A percentile compares a stretch with the other conserved stretches of the same genome.
phyloP scores from a whole-genome alignment of 441 rosid species.

The Metrosideros polymorpha region DNA sequence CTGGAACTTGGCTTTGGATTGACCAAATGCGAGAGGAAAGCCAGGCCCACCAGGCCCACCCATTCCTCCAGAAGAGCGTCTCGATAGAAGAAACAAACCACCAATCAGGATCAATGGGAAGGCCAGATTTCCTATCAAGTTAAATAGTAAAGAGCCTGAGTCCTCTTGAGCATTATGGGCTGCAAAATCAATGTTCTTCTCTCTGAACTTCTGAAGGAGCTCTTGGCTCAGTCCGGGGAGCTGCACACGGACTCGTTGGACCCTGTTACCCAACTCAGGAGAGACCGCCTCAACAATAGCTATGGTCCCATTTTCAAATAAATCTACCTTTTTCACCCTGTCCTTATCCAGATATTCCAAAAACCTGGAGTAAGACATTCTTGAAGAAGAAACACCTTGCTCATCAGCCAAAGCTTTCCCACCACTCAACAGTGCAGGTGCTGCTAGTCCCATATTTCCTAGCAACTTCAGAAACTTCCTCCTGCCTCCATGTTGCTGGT shows the following conservation, averaged over 20 bases:
- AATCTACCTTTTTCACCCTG: slow-evolving; percentile 73
- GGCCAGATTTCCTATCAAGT: slow-evolving; percentile 84
- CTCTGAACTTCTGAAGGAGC: slow-evolving; percentile 88
- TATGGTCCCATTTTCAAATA: slow-evolving; percentile 89
- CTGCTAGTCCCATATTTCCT: slow-evolving; percentile 55
- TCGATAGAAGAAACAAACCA: slow-evolving; percentile 82
- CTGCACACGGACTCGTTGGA: slow-evolving; percentile 91
- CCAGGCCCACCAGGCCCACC: slow-evolving; percentile 99
- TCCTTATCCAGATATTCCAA: slow-evolving; percentile 91
- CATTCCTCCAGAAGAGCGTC: slow-evolving; percentile 90
- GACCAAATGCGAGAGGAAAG: slow-evolving; percentile 74
- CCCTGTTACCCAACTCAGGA: slow-evolving; percentile 85
- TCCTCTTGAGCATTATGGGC: slow-evolving; percentile 95
- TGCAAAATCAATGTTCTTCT: slow-evolving; percentile 85
- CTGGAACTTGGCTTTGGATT: slow-evolving; percentile 94
- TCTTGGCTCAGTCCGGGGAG: slow-evolving; percentile 90
- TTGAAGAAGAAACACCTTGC: slow-evolving; percentile 87
- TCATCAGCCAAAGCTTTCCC: slow-evolving; percentile 78
- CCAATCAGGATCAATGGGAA: slow-evolving; percentile 84
- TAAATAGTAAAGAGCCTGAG: slow-evolving; percentile 66
- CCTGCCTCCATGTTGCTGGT: slow-evolving; percentile 39
- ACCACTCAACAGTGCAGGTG: slow-evolving; percentile 41
- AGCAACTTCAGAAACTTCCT: slow-evolving; percentile 60
- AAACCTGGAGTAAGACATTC: slow-evolving; percentile 94
- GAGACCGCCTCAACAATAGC: slow-evolving; percentile 95